Evolutionary conservation across 202 grass and related monocot genomes (phyloP), one percentile per base, ranked within the genome.

Genomic region (Elaeis oleifera): DNA sequence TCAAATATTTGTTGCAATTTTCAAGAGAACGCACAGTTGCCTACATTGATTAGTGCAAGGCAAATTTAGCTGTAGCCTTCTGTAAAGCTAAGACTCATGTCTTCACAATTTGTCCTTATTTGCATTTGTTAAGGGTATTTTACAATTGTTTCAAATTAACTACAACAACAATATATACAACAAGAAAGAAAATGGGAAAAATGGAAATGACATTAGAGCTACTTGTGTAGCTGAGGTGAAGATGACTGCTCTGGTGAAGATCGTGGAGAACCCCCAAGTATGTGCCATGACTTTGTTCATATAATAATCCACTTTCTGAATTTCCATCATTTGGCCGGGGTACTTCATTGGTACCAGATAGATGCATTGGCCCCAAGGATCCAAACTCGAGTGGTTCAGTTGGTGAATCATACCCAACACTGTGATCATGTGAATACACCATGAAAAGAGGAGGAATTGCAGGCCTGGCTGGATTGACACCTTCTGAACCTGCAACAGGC

Each of bases 241-340:
- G 86, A 90, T 4, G 90, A 83, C 70, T 76, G 91, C 59, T 90
- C 84, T 73, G 81, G 91, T 44, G 81, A 87, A 5, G 87, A 90
- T 48, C 78, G 76, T 58, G 82, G 83, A 27, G 83, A 90, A 60
- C 63, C 76, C 23, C 73, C 72, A 21, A 64, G 63, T 82, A 77
- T 48, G 73, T 26, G 69, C 53, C 63, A 72, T 70, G 72, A 7
- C 81, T 82, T 79, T 82, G 78, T 29, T 71, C 86, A 63, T 78
- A 69, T 61, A 69, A 53, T 18, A 69, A 53, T 18, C 64, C 82
- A 70, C 69, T 79, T 50, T 68, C 64, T 62, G 76, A 56, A 68
- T 71, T 52, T 69, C 81, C 71, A 7, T 54, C 67, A 54, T 32
- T 56, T 70, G 65, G 17, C 1, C 19, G 64, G 48, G 65, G 71